phyloP scores from a whole-genome alignment of 768 basidiomycete species.

The Mycena indigotica region DNA sequence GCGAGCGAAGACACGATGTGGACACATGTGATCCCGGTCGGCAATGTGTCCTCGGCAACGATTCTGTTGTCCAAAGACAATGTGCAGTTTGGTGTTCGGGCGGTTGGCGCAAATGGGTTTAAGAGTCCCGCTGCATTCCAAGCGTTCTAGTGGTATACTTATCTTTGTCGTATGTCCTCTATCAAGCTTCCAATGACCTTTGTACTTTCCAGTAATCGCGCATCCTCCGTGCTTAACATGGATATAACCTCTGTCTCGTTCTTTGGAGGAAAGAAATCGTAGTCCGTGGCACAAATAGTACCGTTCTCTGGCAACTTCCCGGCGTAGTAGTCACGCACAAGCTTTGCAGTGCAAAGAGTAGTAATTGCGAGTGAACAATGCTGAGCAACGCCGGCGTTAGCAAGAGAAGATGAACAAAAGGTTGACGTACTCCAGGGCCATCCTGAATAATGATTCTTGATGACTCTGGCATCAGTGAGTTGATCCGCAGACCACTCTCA shows the following conservation, averaged over 20 bases:
- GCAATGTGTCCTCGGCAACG: conserved; percentile 42
- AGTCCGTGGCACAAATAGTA: conserved; percentile 13
- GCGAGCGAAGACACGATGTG: conserved; percentile 49
- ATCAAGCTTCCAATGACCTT: conserved; percentile 7
- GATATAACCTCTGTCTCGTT: background rate
- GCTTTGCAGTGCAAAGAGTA: conserved; percentile 15
- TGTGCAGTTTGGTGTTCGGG: conserved; percentile 50
- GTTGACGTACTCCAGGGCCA: conserved; percentile 20
- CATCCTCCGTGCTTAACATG: conserved; percentile 6
- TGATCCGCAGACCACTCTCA: conserved; percentile 23
- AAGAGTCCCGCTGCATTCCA: conserved; percentile 54
- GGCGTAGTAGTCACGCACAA: conserved; percentile 16
- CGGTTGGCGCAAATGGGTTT: conserved; percentile 54
- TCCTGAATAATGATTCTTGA: conserved; percentile 27
- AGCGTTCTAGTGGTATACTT: background rate
- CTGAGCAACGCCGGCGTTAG: conserved; percentile 1
- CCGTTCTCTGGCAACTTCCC: conserved; percentile 17
- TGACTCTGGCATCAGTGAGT: conserved; percentile 29
- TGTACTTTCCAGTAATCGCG: conserved; percentile 5
- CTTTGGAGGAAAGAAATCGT: conserved; percentile 9
- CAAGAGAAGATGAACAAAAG: background rate
- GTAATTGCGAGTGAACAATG: conserved; percentile 15
- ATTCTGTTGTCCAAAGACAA: conserved; percentile 54
- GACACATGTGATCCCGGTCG: conserved; percentile 53
- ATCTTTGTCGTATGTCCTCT: conserved; percentile 1